These are phyloP conservation scores for Alternaria angustiovoidea DNA, from an alignment of 2,329 filamentous ascomycete species.

Conservation along the genomic window DNA sequence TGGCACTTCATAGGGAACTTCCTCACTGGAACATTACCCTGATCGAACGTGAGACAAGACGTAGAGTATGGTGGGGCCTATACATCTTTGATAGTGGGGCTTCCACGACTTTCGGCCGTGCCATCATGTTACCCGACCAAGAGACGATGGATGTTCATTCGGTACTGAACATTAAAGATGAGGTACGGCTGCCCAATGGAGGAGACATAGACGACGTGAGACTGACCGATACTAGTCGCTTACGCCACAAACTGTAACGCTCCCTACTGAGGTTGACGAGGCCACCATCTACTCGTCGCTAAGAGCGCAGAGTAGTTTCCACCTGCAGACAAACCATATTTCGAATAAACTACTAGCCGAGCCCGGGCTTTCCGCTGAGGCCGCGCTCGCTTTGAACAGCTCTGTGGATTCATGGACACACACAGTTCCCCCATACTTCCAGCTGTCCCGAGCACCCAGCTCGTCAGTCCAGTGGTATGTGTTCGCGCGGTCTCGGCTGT, in stretches of 20 bases:
- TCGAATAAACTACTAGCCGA: conserved; percentile 35
- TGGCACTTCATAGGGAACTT: conserved; percentile 37
- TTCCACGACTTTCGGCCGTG: conserved; percentile 36
- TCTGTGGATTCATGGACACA: conserved; percentile 31
- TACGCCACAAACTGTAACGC: conserved; percentile 28
- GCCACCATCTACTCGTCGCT: conserved; percentile 34
- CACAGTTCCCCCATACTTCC: conserved; percentile 29
- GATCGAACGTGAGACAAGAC: conserved; percentile 34
- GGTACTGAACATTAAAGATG: conserved; percentile 33
- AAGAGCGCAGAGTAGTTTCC: conserved; percentile 32
- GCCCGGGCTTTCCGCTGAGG: conserved; percentile 34
- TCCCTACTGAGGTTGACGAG: conserved; percentile 26
- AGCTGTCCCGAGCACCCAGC: conserved; percentile 14
- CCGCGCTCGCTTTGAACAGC: conserved; percentile 29
- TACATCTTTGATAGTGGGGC: conserved; percentile 40
- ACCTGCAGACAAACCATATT: conserved; percentile 36
- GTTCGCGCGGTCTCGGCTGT: conserved; percentile 33
- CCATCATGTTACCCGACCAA: conserved; percentile 35
- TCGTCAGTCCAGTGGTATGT: conserved; percentile 27
- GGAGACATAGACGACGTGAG: neutral
- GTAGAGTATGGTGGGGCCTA: conserved; percentile 36
- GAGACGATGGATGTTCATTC: conserved; percentile 37
- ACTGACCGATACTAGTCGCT: conserved; percentile 25
- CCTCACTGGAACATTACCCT: conserved; percentile 40
- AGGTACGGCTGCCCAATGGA: conserved; percentile 13